These are phyloP conservation scores for Hansenula anomala DNA, from an alignment of 1,139 yeast genomes.

Conservation along the genomic window DNA sequence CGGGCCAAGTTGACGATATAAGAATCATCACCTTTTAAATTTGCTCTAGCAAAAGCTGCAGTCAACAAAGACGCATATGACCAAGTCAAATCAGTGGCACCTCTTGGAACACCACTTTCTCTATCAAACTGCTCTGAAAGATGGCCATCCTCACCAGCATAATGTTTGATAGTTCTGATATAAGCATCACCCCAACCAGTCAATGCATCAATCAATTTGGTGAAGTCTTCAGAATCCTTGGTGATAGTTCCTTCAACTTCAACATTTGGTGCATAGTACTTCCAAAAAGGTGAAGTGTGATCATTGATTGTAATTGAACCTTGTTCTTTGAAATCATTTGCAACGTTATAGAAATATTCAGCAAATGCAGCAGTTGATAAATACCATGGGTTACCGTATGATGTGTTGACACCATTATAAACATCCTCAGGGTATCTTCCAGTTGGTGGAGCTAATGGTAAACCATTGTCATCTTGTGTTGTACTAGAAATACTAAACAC, in stretches of 20 bases:
- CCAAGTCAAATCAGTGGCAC: conserved; percentile 85
- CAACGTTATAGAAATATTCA: conserved; percentile 28
- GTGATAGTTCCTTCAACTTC: conserved; percentile 17
- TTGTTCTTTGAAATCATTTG: conserved; percentile 4
- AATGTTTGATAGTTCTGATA: conserved; percentile 63
- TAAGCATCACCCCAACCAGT: conserved; percentile 66
- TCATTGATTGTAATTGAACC: conserved; percentile 22
- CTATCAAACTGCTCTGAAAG: conserved; percentile 84
- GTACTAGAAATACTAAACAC: conserved; percentile 52
- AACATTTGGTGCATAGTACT: conserved; percentile 18
- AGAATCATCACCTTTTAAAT: not conserved
- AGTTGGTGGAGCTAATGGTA: conserved; percentile 55
- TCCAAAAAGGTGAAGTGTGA: conserved; percentile 10
- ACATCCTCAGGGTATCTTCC: conserved; percentile 91
- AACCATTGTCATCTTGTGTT: conserved; percentile 43
- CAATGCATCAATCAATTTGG: conserved; percentile 36
- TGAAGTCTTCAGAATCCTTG: conserved; percentile 39
- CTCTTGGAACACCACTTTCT: conserved; percentile 73
- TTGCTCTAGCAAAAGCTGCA: not conserved
- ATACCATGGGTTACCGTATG: conserved; percentile 92
- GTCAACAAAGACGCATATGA: conserved; percentile 41
- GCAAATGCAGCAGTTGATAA: conserved; percentile 76
- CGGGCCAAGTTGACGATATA: not conserved
- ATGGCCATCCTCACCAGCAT: conserved; percentile 57
- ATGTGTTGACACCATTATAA: conserved; percentile 68